These are phyloP conservation scores for Leccinum barrowsii DNA, from an alignment of 768 basidiomycete species.

Conservation along the genomic window DNA sequence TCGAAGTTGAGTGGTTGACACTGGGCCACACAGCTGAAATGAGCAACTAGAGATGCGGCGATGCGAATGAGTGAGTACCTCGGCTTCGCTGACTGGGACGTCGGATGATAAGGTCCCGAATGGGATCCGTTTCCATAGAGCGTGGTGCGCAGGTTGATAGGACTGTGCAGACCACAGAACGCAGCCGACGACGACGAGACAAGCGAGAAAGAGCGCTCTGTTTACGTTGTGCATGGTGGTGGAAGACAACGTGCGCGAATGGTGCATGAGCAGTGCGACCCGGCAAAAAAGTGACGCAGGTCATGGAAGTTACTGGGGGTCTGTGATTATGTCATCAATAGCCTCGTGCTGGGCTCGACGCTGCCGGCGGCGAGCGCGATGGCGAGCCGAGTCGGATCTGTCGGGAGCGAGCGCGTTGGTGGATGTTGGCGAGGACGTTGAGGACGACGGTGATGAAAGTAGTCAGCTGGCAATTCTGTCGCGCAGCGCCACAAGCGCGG, in stretches of 20 bases:
- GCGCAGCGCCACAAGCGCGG: background rate
- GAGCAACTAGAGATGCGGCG: background rate
- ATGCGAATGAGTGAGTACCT: conserved; percentile 4
- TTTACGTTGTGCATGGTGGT: conserved; percentile 45
- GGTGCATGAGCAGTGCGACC: background rate
- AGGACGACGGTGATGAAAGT: background rate
- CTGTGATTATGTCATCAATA: conserved; percentile 14
- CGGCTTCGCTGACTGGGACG: background rate
- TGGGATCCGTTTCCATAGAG: conserved; percentile 11
- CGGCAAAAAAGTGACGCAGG: background rate
- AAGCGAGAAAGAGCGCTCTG: conserved; percentile 48
- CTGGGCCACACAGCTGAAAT: conserved; percentile 32
- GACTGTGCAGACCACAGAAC: conserved; percentile 58
- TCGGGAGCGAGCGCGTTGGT: background rate
- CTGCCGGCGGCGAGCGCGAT: background rate
- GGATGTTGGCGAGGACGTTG: background rate
- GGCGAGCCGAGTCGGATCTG: background rate
- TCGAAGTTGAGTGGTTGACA: conserved; percentile 64
- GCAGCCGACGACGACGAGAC: conserved; percentile 51
- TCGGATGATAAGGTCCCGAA: background rate
- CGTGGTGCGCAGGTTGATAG: background rate
- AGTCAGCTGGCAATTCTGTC: background rate
- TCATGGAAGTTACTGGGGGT: background rate
- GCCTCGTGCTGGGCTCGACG: background rate
- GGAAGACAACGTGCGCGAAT: background rate